Evolutionary conservation across 2,329 filamentous ascomycete species (phyloP), one percentile per base, ranked within the genome.

Genomic region (Diaporthe sp.): DNA sequence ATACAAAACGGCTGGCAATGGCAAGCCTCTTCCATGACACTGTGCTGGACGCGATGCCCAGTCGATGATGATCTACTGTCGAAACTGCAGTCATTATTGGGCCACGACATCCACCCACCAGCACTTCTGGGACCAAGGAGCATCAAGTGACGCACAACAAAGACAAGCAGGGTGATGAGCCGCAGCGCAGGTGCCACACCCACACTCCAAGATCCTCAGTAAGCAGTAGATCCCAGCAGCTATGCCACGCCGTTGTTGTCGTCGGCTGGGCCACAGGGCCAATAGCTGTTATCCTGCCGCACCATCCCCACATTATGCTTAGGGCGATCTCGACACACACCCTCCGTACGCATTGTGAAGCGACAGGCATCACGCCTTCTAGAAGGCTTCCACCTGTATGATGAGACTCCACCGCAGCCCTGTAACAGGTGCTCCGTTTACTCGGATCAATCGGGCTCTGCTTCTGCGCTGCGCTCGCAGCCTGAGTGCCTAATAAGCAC

Each of bases 301-400:
- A 53, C 47, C 59, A 73, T 39, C 63, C 44, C 63, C 63, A 63
- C 70, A 71, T 42, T 42, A 44, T 71, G 12, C 58, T 61, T 71
- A 61, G 55, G 27, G 47, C 47, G n/a, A 32, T 68, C 63, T 68
- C 47, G 47, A 68, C 32, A 63, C 73, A 75, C 73, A 37, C 73
- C 73, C 55, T 35, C 70, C 73, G 73, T 75, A 51, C 17, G 30
- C 15, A 27, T 51, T n/a, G 5, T 50, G 44, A 44, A 47, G 63
- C 22, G 66, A 55, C 73, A 75, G 71, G 71, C 73, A 75, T 71
- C 58, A 69, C 68, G 25, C 51, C 63, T 75, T 75, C 73, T 73
- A 73, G 73, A 75, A 75, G 61, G 65, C 73, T 75, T 73, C 73
- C 71, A 66, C 59, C n/a, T 51, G 56, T 66, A 13, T 68, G 50